Base-by-base conservation (phyloP, 352 stramenopile genomes). In the Globisporangium nunn region DNA sequence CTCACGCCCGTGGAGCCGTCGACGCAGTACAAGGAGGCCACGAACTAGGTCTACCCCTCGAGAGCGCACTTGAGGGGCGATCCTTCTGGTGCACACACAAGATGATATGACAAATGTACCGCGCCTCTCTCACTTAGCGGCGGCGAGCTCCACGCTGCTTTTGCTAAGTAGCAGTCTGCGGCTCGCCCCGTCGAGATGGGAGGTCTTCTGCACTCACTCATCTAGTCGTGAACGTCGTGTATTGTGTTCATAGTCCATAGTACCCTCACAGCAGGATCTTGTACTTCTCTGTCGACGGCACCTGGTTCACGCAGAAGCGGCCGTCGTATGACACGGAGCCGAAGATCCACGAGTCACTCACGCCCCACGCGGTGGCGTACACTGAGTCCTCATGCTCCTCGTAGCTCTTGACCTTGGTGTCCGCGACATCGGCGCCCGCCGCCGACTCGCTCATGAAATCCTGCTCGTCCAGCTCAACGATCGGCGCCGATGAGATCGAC, bases 231-330 rank as follows among this genome's bases (percentile, higher is more conserved):
- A 2, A 37, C 33, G 23, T 23, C 33, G 33, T 37, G 33, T 37
- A 37, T 37, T 37, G 5, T 45, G n/a, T 12, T 23, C 23, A 23
- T 23, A 23, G 15, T 14, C 8, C 6, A 6, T n/a, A 7, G 31
- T 29, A 12, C 33, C 15, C 29, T 54, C n/a, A 99, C 29, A 99
- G 67, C 58, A 99, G 75, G 71, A 99, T 99, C 65, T 99, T 99
- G 75, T 99, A 99, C 70, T 99, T 99, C 72, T 99, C 97, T 6
- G 97, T 97, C 15, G 92, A 98, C 35, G 96, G 96, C 35, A 99
- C 97, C 63, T 98, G 85, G 74, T 98, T 96, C 15, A 99, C 68
- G 33, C 95, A 85, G 41, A 98, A 75, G 43, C 90, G 85, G 7
- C 97, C 97, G 71, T 99, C 96, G 71, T 95, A 98, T 31, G 90